These are phyloP conservation scores for Trypanosoma caninum DNA, from an alignment of 208 protist genomes.

Conservation along the genomic window DNA sequence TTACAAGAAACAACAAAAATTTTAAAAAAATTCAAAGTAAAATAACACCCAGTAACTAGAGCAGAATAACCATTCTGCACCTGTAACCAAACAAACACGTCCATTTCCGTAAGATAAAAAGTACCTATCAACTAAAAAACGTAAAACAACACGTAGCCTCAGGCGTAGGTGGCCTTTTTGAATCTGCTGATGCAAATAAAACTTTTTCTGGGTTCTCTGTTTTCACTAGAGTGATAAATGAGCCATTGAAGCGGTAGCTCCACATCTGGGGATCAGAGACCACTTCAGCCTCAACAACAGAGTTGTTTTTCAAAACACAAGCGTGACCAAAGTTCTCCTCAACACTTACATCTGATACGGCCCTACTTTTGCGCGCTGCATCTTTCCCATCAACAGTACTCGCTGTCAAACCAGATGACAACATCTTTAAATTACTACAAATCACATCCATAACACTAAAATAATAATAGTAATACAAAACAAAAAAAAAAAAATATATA, in stretches of 20 bases:
- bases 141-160: conserved; percentile 24
- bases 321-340: conserved; percentile 6
- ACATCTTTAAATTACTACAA: not conserved
- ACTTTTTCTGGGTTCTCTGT: not conserved
- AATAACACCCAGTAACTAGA: not conserved
- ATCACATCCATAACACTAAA: not conserved
- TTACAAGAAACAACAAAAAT: not conserved
- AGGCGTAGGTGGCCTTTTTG: conserved; percentile 12
- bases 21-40: not conserved
- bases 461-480: conserved; percentile 8
- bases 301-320: conserved; percentile 23
- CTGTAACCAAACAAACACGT: too few species aligned
- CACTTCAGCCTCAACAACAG: conserved; percentile 16
- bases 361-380: conserved; percentile 10
- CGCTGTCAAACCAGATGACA: not conserved
- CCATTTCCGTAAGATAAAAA: too few species aligned
- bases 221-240: conserved; percentile 1
- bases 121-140: conserved; percentile 16
- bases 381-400: conserved; percentile 1
- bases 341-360: conserved; percentile 10
- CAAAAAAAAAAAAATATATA: conserved; percentile 18
- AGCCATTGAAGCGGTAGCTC: conserved; percentile 15
- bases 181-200: not conserved
- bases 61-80: not conserved
- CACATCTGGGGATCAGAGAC: conserved; percentile 5